A percentile compares a stretch with the other conserved stretches of the same genome.
phyloP scores from a whole-genome alignment of 768 basidiomycete species.

The Russula sp. region DNA sequence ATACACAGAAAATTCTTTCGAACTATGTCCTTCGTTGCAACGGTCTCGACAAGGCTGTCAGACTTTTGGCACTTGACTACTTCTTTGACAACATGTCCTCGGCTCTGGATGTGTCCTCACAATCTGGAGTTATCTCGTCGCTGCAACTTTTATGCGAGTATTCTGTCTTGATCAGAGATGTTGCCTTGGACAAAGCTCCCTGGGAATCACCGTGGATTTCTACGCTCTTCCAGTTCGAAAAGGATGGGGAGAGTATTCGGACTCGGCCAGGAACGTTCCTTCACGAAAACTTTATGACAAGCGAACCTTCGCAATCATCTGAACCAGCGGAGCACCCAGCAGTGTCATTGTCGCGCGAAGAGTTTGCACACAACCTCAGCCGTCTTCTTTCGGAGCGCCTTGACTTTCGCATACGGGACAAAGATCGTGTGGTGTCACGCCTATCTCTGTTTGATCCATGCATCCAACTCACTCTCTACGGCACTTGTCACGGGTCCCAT shows the following conservation, averaged over 20 bases:
- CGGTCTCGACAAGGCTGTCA: not conserved
- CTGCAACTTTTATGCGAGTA: slow-evolving; percentile 10
- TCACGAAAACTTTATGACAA: not conserved
- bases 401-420: not conserved
- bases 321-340: not conserved
- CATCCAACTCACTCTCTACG: slow-evolving; percentile 31
- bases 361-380: not conserved
- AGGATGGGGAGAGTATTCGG: slow-evolving; percentile 2
- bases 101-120: slow-evolving; percentile 13
- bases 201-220: slow-evolving; percentile 12
- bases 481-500: slow-evolving; percentile 32
- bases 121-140: slow-evolving; percentile 1
- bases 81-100: slow-evolving; percentile 13
- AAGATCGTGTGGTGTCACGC: not conserved
- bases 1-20: not conserved
- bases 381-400: slow-evolving; percentile 6
- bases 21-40: slow-evolving; percentile 3
- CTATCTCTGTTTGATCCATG: slow-evolving; percentile 13
- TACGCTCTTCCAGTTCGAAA: slow-evolving; percentile 11
- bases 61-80: slow-evolving; percentile 7
- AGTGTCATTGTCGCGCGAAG: not conserved
- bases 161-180: slow-evolving; percentile 11
- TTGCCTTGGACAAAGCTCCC: slow-evolving; percentile 6
- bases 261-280: not conserved
- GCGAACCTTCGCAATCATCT: not conserved